These are phyloP conservation scores for Periconia sp. DNA, from an alignment of 2,329 filamentous ascomycete species.

Conservation along the genomic window DNA sequence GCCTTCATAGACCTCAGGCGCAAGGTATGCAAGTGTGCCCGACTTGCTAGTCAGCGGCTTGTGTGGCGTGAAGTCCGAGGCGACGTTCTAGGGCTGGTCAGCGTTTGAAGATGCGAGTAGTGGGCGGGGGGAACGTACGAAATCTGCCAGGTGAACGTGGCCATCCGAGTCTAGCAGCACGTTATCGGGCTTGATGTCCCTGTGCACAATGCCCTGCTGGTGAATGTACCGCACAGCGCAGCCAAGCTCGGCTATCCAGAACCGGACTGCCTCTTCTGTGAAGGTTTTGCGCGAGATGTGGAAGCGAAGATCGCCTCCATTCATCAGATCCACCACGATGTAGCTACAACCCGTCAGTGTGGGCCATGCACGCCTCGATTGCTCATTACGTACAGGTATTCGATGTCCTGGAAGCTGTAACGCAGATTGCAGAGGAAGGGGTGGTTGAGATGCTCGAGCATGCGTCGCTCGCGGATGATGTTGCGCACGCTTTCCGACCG, in stretches of 20 bases:
- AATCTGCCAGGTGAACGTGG: constrained; percentile 96
- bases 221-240: constrained; percentile 74
- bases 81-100: constrained; percentile 77
- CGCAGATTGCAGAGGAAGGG: constrained; percentile 98
- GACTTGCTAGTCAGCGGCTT: constrained; percentile 93
- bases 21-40: constrained; percentile 92
- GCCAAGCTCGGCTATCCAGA: constrained; percentile 94
- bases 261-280: constrained; percentile 93
- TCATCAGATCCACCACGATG: constrained; percentile 97
- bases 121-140: constrained; percentile 66
- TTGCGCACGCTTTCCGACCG: constrained; percentile 97
- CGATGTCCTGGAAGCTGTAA: constrained; percentile 98
- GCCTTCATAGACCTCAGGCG: constrained; percentile 92
- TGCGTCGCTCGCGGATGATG: constrained; percentile 94
- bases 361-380: background rate
- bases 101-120: constrained; percentile 21
- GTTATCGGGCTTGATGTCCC: constrained; percentile 52
- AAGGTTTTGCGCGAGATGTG: constrained; percentile 98
- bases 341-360: constrained; percentile 60
- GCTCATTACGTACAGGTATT: constrained; percentile 79
- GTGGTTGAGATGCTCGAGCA: constrained; percentile 98
- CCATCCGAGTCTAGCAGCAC: constrained; percentile 50
- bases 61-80: constrained; percentile 85
- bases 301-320: constrained; percentile 92
- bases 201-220: constrained; percentile 50